These are phyloP conservation scores for Hypomontagnella monticulosa DNA, from an alignment of 495 filamentous ascomycete genomes.

Conservation along the genomic window DNA sequence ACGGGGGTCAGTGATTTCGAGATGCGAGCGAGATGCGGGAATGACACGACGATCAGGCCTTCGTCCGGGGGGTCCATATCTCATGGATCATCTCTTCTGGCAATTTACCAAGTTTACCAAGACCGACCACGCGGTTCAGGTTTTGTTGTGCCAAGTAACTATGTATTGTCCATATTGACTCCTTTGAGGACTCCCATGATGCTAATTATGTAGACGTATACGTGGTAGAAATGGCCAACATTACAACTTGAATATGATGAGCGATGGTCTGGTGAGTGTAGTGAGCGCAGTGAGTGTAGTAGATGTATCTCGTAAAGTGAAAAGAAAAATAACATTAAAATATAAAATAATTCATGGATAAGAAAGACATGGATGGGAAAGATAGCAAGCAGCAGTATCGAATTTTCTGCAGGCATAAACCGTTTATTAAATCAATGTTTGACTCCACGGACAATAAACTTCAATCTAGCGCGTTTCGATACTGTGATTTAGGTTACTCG, in stretches of 20 bases:
- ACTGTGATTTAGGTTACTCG: conserved; percentile 4
- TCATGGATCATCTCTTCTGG: conserved; percentile 9
- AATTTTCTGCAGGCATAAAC: not conserved
- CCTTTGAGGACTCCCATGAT: not conserved
- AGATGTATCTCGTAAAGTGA: no score
- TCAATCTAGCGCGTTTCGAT: conserved; percentile 25
- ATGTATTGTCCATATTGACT: conserved; percentile 1
- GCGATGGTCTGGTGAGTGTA: not conserved
- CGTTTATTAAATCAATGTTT: not conserved
- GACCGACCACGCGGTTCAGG: conserved; percentile 33
- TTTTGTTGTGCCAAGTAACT: conserved; percentile 32
- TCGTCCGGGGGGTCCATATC: conserved; percentile 17
- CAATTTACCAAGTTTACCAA: conserved; percentile 39
- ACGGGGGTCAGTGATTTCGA: not conserved
- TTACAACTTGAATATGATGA: not conserved
- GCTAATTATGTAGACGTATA: not conserved
- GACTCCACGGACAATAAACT: conserved; percentile 7
- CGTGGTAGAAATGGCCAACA: no score
- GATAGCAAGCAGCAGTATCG: not conserved
- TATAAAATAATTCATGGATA: not conserved
- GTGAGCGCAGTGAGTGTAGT: not conserved
- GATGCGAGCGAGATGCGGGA: conserved; percentile 6
- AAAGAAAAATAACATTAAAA: no score
- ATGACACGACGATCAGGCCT: conserved; percentile 34
- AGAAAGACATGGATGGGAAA: not conserved